These are phyloP conservation scores for Fusarium sp. DNA, from an alignment of 2,329 filamentous ascomycete genomes.

Conservation along the genomic window DNA sequence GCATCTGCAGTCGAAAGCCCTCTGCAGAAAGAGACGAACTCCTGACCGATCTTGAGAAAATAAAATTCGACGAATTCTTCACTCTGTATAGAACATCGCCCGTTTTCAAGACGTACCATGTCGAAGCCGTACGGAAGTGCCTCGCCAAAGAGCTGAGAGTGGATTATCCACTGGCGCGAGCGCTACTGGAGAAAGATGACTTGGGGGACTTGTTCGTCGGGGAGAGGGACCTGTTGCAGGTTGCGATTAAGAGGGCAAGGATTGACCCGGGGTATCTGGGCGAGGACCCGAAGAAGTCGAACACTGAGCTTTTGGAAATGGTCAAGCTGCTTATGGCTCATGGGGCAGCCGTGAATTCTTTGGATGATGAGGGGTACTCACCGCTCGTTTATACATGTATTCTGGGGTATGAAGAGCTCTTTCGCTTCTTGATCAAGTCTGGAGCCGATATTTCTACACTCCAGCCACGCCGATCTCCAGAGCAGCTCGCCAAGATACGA, in stretches of 20 bases:
- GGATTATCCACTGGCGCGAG: constrained; percentile 3
- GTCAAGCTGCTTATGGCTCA: constrained; percentile 9
- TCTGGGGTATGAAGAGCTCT: constrained; percentile 8
- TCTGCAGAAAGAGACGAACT: not conserved
- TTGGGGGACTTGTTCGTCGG: not conserved
- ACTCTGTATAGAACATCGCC: not conserved
- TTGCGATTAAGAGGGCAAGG: not conserved
- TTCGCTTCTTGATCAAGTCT: not conserved
- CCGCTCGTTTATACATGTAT: constrained; percentile 11
- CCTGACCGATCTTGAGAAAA: not conserved
- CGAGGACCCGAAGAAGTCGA: not conserved
- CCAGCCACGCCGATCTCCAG: not conserved
- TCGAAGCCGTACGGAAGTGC: constrained; percentile 2
- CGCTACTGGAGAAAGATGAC: not conserved
- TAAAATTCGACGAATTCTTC: constrained; percentile 26
- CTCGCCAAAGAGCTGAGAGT: not conserved
- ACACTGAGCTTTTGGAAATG: constrained; percentile 6
- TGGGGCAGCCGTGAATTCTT: not conserved
- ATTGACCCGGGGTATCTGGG: not conserved
- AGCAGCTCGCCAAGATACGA: not conserved
- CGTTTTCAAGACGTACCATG: not conserved
- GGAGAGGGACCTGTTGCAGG: constrained; percentile 8
- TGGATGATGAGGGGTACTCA: constrained; percentile 3
- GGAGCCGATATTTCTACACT: not conserved
- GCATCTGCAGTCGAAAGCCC: not conserved